Base-by-base conservation (phyloP, 805 yeast species). In the Zygoascus biomembranicola region DNA sequence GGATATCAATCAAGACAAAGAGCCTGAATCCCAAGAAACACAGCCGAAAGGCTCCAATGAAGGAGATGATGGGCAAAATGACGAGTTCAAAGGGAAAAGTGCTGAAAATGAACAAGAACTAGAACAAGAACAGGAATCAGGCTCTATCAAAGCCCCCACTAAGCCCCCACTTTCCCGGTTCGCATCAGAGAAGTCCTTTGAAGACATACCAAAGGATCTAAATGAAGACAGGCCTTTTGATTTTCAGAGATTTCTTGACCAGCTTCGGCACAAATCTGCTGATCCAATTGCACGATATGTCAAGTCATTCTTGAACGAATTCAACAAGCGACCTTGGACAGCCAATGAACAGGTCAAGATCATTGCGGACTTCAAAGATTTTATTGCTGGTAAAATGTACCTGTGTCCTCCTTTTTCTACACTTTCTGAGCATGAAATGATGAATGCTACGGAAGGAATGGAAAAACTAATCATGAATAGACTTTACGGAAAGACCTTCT, bases 381-480 rank as follows among this genome's bases (percentile, higher is more conserved):
- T 90, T 65, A 81, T 90, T 52, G 78, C 76, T 53, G 55, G 54
- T 37, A 65, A 67, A 63, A 78, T 87, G 68, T 57, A 67, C 1
- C 65, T 73, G 14, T 82, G 74, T 61, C 85, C 85, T 57, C 97
- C 97, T 1, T 92, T 94, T 66, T 76, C 80, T 20, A 71, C 79
- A 2, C 76, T 88, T 73, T 81, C 80, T 16, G 78, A 75, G 1
- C 73, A 74, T 19, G 82, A 78, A 51, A 70, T 87, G 50, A 81
- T 76, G 41, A 89, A 90, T 63, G 84, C 95, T 1, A 73, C 83
- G 59, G 97, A 90, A 61, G 99, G 99, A 0, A 75, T 94, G 61
- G 99, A 94, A 68, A 94, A 94, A 67, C 75, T 94, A 44, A 76
- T 95, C 9, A 88, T 90, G 95, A 90, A 92, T 53, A 76, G 96